Evolutionary conservation across 305 asterid species (phyloP).

Genomic region (Fraxinus ornus): DNA sequence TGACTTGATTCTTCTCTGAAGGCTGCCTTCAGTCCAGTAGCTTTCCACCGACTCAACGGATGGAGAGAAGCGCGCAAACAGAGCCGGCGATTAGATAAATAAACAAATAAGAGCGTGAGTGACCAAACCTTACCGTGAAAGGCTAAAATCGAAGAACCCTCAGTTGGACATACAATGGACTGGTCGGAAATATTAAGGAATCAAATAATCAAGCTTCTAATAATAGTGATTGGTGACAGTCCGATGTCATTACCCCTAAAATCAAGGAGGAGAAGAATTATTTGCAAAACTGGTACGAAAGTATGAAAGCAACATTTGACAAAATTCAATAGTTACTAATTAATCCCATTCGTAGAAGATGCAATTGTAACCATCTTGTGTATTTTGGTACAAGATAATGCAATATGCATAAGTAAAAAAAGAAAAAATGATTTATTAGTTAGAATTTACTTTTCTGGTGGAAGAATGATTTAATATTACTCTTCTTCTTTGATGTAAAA

Average conservation of each 20-base stretch:
- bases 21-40: background rate
- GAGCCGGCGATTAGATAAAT: conserved; percentile 13
- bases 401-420: background rate
- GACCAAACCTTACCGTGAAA: conserved; percentile 13
- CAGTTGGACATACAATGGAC: background rate
- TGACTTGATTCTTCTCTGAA: background rate
- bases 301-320: background rate
- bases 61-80: background rate
- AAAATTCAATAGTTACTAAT: too few species aligned
- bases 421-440: background rate
- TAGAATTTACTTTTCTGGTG: background rate
- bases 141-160: background rate
- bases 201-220: conserved; percentile 10
- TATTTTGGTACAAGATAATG: background rate
- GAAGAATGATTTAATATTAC: background rate
- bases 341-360: background rate
- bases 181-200: background rate
- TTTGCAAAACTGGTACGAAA: background rate
- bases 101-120: background rate
- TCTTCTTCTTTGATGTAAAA: background rate
- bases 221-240: background rate
- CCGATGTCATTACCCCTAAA: background rate
- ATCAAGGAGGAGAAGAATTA: background rate
- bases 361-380: background rate
- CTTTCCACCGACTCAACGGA: background rate